Conservation (phyloP, 2,329 filamentous ascomycete genomes). For the Trichoderma koningiopsis region DNA sequence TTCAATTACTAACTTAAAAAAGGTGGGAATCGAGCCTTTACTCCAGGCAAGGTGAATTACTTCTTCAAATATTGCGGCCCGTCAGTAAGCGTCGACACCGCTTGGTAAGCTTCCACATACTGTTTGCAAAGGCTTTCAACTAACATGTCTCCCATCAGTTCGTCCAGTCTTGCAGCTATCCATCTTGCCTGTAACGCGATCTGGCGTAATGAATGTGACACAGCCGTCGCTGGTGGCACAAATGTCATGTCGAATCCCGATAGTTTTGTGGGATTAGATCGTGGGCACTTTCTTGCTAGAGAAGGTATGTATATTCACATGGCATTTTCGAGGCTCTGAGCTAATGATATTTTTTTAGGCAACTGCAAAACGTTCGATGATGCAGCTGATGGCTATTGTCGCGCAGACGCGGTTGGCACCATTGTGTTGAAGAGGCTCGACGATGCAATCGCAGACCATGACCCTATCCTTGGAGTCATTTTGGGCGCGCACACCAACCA, state of each 20-base stretch:
- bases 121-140: background rate
- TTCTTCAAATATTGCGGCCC: constrained; percentile 77
- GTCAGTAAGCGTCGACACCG: constrained; percentile 69
- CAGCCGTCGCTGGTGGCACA: constrained; percentile 75
- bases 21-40: constrained; percentile 52
- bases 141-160: constrained; percentile 44
- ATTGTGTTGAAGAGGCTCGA: constrained; percentile 79
- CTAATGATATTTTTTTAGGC: background rate
- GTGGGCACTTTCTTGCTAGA: constrained; percentile 74
- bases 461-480: constrained; percentile 76
- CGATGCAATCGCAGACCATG: constrained; percentile 75
- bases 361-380: constrained; percentile 76
- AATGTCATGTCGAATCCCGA: constrained; percentile 82
- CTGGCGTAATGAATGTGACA: constrained; percentile 74
- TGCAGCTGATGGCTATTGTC: constrained; percentile 79
- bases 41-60: constrained; percentile 69
- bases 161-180: constrained; percentile 73
- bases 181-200: constrained; percentile 7
- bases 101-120: constrained; percentile 43
- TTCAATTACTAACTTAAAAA: background rate
- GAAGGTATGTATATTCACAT: constrained; percentile 4
- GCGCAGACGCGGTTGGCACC: constrained; percentile 74
- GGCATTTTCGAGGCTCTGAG: background rate
- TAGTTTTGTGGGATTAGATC: constrained; percentile 73
- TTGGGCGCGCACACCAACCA: constrained; percentile 69